Base-by-base conservation (phyloP, 768 basidiomycete genomes). In the Brasilioporus rufonigricans region DNA sequence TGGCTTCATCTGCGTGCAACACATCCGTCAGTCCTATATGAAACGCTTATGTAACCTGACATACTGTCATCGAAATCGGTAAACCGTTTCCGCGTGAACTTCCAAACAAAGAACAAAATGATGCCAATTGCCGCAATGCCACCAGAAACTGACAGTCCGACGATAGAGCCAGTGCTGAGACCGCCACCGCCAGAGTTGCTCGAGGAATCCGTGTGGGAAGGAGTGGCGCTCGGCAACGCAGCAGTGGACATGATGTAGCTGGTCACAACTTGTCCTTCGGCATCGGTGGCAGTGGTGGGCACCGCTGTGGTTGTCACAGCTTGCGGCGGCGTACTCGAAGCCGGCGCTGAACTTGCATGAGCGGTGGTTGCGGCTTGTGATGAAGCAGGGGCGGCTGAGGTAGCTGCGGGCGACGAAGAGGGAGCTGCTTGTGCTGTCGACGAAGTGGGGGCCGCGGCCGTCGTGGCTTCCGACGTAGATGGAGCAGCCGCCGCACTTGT, bases 81-180 rank as follows among this genome's bases (percentile, higher is more conserved):
- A 65, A 85, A 83, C 53, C 87, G 85, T 68, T 92, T 93, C 64
- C 87, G 79, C 3, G 87, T 89, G 65, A 91, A 82, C 71, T 93
- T 93, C 91, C 92, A 93, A 35, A 89, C 73, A 59, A 91, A 80
- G 74, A 93, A 93, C 16, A 76, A 83, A 48, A 85, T 71, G 49
- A 93, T 77, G 11, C 80, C 87, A 61, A 93, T 71, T 19, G 86
- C 70, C 23, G 89, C 87, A 51, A 92, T 75, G 50, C 89, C 91
- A 40, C 89, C 91, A 4, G 89, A 85, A 23, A 93, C 89, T 0
- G 89, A 86, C 55, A 93, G 76, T 32, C 90, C 91, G 41, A 92
- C 69, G 63, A 93, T 89, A 38, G 88, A 86, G 4, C 87, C 87
- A 6, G 80, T 85, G 43, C 83, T 69, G 18, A 90, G 67, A n/a